These are phyloP conservation scores for Aphanomyces stellatus DNA, from an alignment of 352 stramenopile species.

Conservation along the genomic window DNA sequence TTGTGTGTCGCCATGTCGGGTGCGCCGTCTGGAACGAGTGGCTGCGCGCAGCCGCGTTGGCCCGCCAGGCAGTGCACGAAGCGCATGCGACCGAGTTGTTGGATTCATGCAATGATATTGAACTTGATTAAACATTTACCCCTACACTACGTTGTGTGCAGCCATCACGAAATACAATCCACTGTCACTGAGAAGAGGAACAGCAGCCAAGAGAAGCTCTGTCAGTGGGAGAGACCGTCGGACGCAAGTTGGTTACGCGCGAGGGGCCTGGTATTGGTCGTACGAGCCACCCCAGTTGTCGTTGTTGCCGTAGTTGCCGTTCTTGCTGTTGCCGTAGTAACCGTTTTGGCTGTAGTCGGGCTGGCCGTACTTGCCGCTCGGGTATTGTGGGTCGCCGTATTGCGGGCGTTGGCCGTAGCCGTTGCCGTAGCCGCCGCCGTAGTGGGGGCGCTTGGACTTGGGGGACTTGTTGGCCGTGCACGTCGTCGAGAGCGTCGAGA, in stretches of 20 bases:
- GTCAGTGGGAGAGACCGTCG: constrained; percentile 4
- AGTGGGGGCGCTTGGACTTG: not conserved
- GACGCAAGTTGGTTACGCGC: too few species aligned
- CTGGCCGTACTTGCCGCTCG: not conserved
- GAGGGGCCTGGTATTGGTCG: not conserved
- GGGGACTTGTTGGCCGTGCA: not conserved
- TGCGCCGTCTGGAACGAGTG: constrained; percentile 17
- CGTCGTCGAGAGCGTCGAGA: not conserved
- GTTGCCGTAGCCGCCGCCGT: too few species aligned
- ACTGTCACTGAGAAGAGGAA: constrained; percentile 21
- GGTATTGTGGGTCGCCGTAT: not conserved
- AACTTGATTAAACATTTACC: too few species aligned
- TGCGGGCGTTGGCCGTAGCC: not conserved
- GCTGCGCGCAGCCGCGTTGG: not conserved
- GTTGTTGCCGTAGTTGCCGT: not conserved
- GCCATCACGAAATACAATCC: not conserved
- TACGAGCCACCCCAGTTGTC: not conserved
- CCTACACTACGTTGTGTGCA: too few species aligned
- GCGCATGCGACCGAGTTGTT: too few species aligned
- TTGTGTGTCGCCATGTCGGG: constrained; percentile 4
- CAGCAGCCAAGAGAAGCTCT: constrained; percentile 14
- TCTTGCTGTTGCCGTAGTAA: constrained; percentile 1
- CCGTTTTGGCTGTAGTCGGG: not conserved
- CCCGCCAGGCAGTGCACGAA: not conserved
- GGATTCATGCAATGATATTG: too few species aligned